Evolutionary conservation across 2,329 filamentous ascomycete genomes (phyloP), one percentile per base, ranked within the genome.

Genomic region (Aspergillus phoenicis): DNA sequence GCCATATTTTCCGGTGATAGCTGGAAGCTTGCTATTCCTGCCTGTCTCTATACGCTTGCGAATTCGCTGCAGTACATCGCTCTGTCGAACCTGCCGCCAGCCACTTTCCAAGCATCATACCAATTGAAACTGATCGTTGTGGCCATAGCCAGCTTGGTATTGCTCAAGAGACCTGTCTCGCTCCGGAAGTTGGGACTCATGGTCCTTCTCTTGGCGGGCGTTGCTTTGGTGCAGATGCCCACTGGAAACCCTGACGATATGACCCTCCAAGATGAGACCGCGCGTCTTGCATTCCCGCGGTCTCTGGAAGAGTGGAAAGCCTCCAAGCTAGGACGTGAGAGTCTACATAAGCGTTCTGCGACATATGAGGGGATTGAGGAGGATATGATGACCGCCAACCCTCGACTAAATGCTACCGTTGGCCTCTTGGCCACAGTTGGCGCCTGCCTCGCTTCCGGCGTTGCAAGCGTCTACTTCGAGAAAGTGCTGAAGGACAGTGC

Each of bases 31-130:
- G 92, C 91, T 8, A 88, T 98, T 45, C 95, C 94, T 0, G 95
- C 94, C 4, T 84, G 87, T 4, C 82, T 98, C 1, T 98, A 97
- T 74, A 97, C 94, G 0, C 75, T 97, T 28, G 92, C 97, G 71
- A 98, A 97, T 72, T 90, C 91, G n/a, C 80, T 98, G 57, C 92
- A 97, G 75, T 99, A 97, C 72, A 85, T 96, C 56, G 94, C 92
- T 1, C 87, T 97, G 10, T 92, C 91, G 63, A 97, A 98, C 68
- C 77, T 98, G 69, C 92, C 96, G 70, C 91, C 94, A 0, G 92
- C 95, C 4, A 93, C 94, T 57, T 98, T 97, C 73, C 93, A 97
- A 76, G 89, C 97, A 61, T 87, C 95, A 26, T 96, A 95, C 74
- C 94, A 99, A 78, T 82, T 98, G 60, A 97, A 97, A 85, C 95